Evolutionary conservation across 192 early-diverging fungal genomes (phyloP), one percentile per base, ranked within the genome.

Genomic region (Umbelopsis sp.): DNA sequence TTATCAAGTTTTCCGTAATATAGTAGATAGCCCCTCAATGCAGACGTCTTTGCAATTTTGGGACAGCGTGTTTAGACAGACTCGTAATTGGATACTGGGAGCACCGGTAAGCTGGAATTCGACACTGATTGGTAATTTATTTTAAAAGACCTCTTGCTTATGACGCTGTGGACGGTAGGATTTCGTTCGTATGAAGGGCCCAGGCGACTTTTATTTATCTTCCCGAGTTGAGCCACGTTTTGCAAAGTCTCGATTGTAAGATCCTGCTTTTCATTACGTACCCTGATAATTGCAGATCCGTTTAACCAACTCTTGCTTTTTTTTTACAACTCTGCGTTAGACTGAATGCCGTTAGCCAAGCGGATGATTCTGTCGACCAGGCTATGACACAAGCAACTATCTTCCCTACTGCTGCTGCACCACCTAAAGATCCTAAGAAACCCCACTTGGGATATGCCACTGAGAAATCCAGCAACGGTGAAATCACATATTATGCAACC

Each of bases 161-260:
- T 34, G 14, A 31, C 7, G 26, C 17, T 31, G 56, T 22, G 16
- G 20, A 9, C 32, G 50, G 12, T 76, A 87, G 77, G 84, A 88
- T 66, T 86, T 84, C 75, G 80, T 88, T 17, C 75, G 78, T 22
- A 69, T 90, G 21, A 81, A 78, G 36, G 89, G 89, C 29, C 89
- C 89, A 32, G 89, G 89, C 25, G 87, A 90, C 50, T 87, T 88
- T 67, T 90, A 87, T 69, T 51, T 90, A 21, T 76, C 87, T 44
- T 87, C 84, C 53, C 74, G 89, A 49, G 75, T 88, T 31, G 79
- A 81, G 67, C 84, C 87, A 31, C 77, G 80, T 21, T 71, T 66
- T 41, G 75, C 71, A 12, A 72, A 59, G 43, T 73, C 79, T 14
- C 52, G 65, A 71, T 71, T 81, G 75, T 74, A 80, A 70, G 77